Conservation (phyloP, 495 filamentous ascomycete species). For the Gamarada debralockiae region DNA sequence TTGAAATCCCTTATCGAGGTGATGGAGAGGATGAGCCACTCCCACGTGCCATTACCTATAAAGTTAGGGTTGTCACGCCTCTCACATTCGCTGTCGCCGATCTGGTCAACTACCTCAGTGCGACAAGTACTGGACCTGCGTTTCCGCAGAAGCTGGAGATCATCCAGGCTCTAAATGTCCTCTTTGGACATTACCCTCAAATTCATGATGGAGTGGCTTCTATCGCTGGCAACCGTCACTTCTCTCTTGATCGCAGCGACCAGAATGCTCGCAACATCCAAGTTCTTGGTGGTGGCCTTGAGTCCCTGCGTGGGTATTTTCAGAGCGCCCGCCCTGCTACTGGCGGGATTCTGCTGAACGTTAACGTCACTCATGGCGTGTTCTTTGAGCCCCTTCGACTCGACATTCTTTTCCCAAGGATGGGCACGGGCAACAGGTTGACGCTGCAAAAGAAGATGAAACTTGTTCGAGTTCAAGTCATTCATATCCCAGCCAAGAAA, state of each 20-base stretch:
- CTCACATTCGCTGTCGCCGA: slow-evolving; percentile 42
- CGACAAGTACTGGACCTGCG: slow-evolving; percentile 35
- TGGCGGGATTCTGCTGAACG: slow-evolving; percentile 58
- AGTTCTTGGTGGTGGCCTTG: slow-evolving; percentile 34
- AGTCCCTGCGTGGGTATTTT: slow-evolving; percentile 61
- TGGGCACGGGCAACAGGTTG: slow-evolving; percentile 14
- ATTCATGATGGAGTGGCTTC: slow-evolving; percentile 16
- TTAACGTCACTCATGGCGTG: slow-evolving; percentile 46
- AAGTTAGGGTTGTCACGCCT: slow-evolving; percentile 34
- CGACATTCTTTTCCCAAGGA: slow-evolving; percentile 1
- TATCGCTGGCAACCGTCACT: slow-evolving; percentile 39
- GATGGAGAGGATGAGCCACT: slow-evolving; percentile 31
- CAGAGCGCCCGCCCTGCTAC: slow-evolving; percentile 64
- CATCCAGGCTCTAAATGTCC: slow-evolving; percentile 46
- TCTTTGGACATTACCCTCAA: slow-evolving; percentile 41
- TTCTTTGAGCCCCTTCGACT: slow-evolving; percentile 33
- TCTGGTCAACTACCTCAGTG: slow-evolving; percentile 50
- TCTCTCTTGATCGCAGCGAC: slow-evolving; percentile 28
- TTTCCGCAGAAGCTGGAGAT: slow-evolving; percentile 30
- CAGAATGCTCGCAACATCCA: slow-evolving; percentile 13
- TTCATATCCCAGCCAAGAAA: slow-evolving; percentile 40
- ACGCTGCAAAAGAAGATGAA: slow-evolving; percentile 37
- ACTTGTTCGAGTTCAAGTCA: slow-evolving; percentile 35
- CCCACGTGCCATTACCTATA: slow-evolving; percentile 34
- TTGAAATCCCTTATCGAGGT: slow-evolving; percentile 29